phyloP scores from a whole-genome alignment of 2,329 filamentous ascomycete species.

The Penicillium sp. region DNA sequence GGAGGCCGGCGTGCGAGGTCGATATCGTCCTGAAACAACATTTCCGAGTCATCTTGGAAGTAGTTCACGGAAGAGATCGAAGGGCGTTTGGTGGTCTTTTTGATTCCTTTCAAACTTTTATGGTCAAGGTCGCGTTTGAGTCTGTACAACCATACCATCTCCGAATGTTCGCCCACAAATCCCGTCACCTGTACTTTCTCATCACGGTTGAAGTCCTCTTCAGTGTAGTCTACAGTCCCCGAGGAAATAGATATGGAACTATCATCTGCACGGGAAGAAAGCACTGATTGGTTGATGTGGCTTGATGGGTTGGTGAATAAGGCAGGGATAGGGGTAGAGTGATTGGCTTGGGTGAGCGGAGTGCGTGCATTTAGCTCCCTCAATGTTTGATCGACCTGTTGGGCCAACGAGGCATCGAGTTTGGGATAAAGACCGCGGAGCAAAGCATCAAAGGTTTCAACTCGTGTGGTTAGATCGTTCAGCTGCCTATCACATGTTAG shows the following conservation, averaged over 20 bases:
- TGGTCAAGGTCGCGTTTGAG: conserved; percentile 40
- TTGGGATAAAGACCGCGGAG: conserved; percentile 36
- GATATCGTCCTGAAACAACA: conserved; percentile 35
- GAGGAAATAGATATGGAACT: conserved; percentile 31
- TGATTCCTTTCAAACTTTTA: conserved; percentile 19
- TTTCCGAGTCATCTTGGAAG: conserved; percentile 42
- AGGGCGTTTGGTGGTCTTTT: conserved; percentile 23
- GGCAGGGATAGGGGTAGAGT: conserved; percentile 11
- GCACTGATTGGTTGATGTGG: not conserved
- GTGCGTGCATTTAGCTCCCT: conserved; percentile 32
- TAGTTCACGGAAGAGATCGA: conserved; percentile 39
- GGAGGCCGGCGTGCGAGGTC: conserved; percentile 40
- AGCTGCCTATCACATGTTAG: conserved; percentile 35
- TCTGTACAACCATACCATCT: conserved; percentile 46
- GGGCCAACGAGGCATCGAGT: conserved; percentile 34
- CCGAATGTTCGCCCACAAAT: conserved; percentile 48
- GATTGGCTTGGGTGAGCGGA: not conserved
- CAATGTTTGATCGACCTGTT: conserved; percentile 37
- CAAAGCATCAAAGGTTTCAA: conserved; percentile 38
- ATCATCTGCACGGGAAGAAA: conserved; percentile 9
- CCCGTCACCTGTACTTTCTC: conserved; percentile 41
- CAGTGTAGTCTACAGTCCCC: conserved; percentile 41
- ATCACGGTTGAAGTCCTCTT: conserved; percentile 46
- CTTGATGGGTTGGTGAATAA: not conserved
- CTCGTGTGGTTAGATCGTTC: conserved; percentile 39